Evolutionary conservation across 2,329 filamentous ascomycete species (phyloP).

Genomic region (Pseudocercospora fuligena): DNA sequence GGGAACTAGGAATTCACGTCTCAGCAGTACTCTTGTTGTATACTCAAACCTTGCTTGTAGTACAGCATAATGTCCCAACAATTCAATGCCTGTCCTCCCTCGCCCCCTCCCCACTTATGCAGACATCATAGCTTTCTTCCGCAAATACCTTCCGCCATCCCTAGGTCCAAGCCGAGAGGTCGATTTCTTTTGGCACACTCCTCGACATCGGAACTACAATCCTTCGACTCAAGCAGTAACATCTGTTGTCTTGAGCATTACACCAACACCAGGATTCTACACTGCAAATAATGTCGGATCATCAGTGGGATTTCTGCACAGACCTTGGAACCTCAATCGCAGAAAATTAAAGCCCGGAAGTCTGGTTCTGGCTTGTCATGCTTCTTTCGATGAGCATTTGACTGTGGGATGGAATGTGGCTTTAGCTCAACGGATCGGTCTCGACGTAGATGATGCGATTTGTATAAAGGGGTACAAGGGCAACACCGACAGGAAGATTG

Average conservation of each 20-base stretch:
- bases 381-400: slow-evolving; percentile 45
- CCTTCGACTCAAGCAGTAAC: slow-evolving; percentile 2
- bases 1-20: not conserved
- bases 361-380: slow-evolving; percentile 41
- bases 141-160: slow-evolving; percentile 13
- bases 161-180: slow-evolving; percentile 14
- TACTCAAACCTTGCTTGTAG: not conserved
- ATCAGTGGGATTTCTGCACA: slow-evolving; percentile 19
- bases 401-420: slow-evolving; percentile 46
- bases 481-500: slow-evolving; percentile 44
- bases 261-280: slow-evolving; percentile 23
- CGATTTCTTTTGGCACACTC: slow-evolving; percentile 17
- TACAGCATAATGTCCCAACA: not conserved
- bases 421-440: slow-evolving; percentile 40
- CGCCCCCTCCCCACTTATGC: not conserved
- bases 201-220: slow-evolving; percentile 14
- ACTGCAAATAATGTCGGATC: not conserved
- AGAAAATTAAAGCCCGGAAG: slow-evolving; percentile 1
- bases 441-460: slow-evolving; percentile 35
- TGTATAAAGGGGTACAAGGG: slow-evolving; percentile 48
- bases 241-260: slow-evolving; percentile 20
- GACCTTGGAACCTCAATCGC: slow-evolving; percentile 20
- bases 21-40: not conserved
- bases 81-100: not conserved
- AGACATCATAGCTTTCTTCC: slow-evolving; percentile 16